A percentile compares a stretch with the other conserved stretches of the same genome.
Evolutionary conservation across 805 yeast species (phyloP).

Genomic region (Metschnikowia continentalis): DNA sequence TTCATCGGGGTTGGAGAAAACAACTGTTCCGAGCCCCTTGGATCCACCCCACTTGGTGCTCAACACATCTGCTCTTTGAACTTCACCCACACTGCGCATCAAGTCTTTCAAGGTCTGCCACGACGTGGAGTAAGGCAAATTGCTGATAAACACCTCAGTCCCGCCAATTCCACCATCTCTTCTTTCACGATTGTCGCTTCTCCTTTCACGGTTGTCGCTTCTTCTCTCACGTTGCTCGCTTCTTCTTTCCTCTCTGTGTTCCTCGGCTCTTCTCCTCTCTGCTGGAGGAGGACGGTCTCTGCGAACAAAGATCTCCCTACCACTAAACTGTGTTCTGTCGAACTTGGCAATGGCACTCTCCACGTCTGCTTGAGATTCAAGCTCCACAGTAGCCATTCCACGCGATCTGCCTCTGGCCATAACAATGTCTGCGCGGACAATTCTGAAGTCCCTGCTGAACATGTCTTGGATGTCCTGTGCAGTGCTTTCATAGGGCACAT

Average conservation of each 20-base stretch:
- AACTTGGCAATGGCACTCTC: slow-evolving; percentile 64
- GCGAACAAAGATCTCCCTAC: slow-evolving; percentile 83
- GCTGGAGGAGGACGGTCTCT: slow-evolving; percentile 84
- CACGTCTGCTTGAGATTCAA: slow-evolving; percentile 59
- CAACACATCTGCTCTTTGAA: slow-evolving; percentile 78
- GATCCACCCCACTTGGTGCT: slow-evolving; percentile 67
- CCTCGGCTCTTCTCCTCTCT: slow-evolving; percentile 26
- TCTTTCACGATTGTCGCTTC: slow-evolving; percentile 2
- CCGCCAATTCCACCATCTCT: slow-evolving; percentile 31
- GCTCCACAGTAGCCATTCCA: slow-evolving; percentile 92
- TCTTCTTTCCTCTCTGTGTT: slow-evolving; percentile 20
- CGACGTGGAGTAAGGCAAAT: slow-evolving; percentile 73
- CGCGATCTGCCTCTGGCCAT: slow-evolving; percentile 74
- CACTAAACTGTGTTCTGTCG: slow-evolving; percentile 61
- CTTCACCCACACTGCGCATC: slow-evolving; percentile 71
- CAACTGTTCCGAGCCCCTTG: slow-evolving; percentile 81
- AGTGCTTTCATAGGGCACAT: slow-evolving; percentile 61
- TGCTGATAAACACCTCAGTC: slow-evolving; percentile 69
- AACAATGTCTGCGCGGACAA: slow-evolving; percentile 79
- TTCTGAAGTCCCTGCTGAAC: slow-evolving; percentile 46
- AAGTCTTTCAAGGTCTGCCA: slow-evolving; percentile 87
- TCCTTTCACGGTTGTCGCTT: slow-evolving; percentile 3
- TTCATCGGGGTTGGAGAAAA: slow-evolving; percentile 59
- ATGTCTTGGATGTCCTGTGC: slow-evolving; percentile 56
- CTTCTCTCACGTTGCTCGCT: slow-evolving; percentile 9